Evolutionary conservation across 2,329 filamentous ascomycete genomes (phyloP), one percentile per base, ranked within the genome.

Genomic region (Aspergillus sp.): DNA sequence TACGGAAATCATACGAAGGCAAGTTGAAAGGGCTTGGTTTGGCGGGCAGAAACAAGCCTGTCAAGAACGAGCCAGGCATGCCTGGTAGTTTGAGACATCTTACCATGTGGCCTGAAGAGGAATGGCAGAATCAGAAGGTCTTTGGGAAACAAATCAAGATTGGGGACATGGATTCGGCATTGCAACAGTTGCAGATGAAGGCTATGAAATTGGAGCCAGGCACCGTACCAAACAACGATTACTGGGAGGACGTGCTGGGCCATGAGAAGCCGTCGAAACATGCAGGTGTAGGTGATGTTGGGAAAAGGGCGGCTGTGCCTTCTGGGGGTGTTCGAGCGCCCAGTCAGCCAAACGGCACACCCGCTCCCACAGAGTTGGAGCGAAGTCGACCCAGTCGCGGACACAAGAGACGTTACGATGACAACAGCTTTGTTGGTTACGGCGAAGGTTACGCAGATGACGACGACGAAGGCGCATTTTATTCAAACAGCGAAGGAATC

Each of bases 1-100:
- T 85, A 38, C 72, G 82, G 50, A 77, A 76, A 53, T 76, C 74
- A 3, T 77, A 77, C 52, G 74, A 76, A 58, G 74, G 74, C 38
- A 74, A 76, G 55, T 60, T 76, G 56, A 76, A 76, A 56, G 67
- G 62, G 2, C 58, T 76, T 41, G 67, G 67, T 7, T 58, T 77
- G 32, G 65, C 74, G 23, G 74, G 74, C 19, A 70, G 71, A 46
- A 77, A 76, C 50, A 74, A 75, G 48, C 64, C 73, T 0, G 66
- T 71, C 30, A 75, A 74, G 52, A 66, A 68, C 25, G 71, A 74
- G 41, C 61, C 67, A 41, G 59, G 64, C 43, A 59, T 64, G 37
- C 56, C 65, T 54, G 70, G 66, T 45, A 65, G 66, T 48, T 59
- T 75, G 38, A 53, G 65, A 47, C 60, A 69, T 47, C 54, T 76